Base-by-base conservation (phyloP, 345 rosid species). In the Citrus hindsii region DNA sequence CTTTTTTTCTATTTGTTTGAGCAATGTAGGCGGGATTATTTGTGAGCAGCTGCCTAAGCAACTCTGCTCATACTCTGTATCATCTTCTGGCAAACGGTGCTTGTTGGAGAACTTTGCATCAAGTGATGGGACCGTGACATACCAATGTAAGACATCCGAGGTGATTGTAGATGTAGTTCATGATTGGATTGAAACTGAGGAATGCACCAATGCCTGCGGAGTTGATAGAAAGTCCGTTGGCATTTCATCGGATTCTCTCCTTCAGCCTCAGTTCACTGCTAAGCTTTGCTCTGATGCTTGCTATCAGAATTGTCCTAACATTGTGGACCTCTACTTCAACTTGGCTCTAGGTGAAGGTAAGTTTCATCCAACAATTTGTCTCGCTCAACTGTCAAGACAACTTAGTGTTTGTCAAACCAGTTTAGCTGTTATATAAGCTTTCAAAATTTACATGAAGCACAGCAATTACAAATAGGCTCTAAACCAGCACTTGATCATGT, bases 281-380 rank as follows among this genome's bases (percentile, higher is more conserved):
- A 63, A 85, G 76, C 84, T 83, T 37, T 85, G 85, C 81, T 83
- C 88, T 7, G 16, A 51, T 19, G 55, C 65, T 3, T 80, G 84
- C 71, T 80, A 67, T 28, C 71, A 77, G 6, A 33, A 48, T 51
- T 83, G 86, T 79, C 82, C 82, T 60, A 77, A 83, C 72, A 78
- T 85, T 60, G 70, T 85, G 51, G 79, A 83, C 55, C 86, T 83
- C 73, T 85, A 83, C 82, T 67, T 55, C 78, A 83, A 80, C 48
- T 32, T 83, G 79, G 86, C 88, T 30, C 42, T 80, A 1, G 85
- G 78, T 58, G 88, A 85, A 85, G 88, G 82, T 84, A 42, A 33
- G 2, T 25, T 33, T n/a, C 24, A 8, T 32, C 24, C 69, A 6
- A 32, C 22, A 65, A 19, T 19, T 65, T 63, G 22, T 65, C 69